Evolutionary conservation across 2,329 filamentous ascomycete species (phyloP), one percentile per base, ranked within the genome.

Genomic region (Verticillium albo-atrum): DNA sequence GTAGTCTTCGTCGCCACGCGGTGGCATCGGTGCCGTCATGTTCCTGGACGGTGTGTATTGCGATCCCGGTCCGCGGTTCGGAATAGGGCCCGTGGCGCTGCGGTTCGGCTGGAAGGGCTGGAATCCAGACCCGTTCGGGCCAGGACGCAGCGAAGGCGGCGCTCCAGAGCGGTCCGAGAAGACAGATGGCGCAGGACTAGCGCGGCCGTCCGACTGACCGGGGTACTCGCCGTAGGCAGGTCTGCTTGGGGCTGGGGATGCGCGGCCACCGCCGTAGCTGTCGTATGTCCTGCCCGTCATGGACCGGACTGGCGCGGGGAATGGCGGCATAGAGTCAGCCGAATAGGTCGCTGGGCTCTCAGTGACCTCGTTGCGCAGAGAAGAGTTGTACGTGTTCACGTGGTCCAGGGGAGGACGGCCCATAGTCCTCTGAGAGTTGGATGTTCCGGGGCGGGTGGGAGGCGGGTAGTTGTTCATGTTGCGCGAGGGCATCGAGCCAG

Each of bases 1-100:
- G 57, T 67, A 72, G 35, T 71, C 71, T 26, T 67, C 66, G 47
- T 69, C 67, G 52, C 71, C 67, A 23, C 42, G 42, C 28, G 67
- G 65, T 15, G 73, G 71, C 58, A 75, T 65, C 4, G 77, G 76
- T 4, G 74, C 76, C 25, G 79, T 81, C 74, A 81, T 74, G 58
- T 77, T 80, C 56, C 80, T 73, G 62, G 74, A 74, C 1, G 77
- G 76, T 28, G 74, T 66, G 37, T 72, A 71, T 14, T 70, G 72
- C 42, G 70, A 70, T 42, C 68, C 72, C 42, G 70, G 71, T 35
- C 68, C 72, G 27, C 72, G 65, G 10, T 68, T 66, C 27, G 72
- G 68, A 15, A 74, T 63, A 4, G 74, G 73, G 1, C 73, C 72
- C 15, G 78, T 79, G 28, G 72, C 71, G 58, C 77, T 81, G 34